phyloP scores from a whole-genome alignment of 768 basidiomycete genomes.

The Tephrocybe sp. region DNA sequence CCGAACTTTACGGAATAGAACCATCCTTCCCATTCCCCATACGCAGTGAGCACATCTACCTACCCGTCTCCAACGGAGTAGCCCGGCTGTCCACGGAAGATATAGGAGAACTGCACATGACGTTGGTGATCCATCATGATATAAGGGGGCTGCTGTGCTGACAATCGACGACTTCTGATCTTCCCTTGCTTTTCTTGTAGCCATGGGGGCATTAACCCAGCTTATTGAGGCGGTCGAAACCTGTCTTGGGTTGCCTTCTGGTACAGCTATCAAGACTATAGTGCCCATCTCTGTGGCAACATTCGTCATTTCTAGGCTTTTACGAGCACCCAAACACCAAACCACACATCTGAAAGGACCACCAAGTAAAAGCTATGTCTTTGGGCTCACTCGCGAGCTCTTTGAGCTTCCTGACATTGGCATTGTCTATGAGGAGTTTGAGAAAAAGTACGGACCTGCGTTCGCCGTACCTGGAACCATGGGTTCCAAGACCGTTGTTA shows the following conservation, averaged over 20 bases:
- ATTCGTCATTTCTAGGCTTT: not conserved
- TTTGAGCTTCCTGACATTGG: slow-evolving; percentile 14
- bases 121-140: too few relatives aligned
- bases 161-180: too few relatives aligned
- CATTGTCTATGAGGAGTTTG: slow-evolving; percentile 23
- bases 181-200: not conserved
- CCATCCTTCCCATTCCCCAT: too few relatives aligned
- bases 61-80: too few relatives aligned
- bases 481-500: slow-evolving; percentile 21
- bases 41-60: too few relatives aligned
- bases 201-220: not conserved
- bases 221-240: not conserved
- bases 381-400: slow-evolving; percentile 11
- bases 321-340: not conserved
- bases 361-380: slow-evolving; percentile 7
- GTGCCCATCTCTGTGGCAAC: slow-evolving; percentile 5
- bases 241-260: not conserved
- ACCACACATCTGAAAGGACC: slow-evolving; percentile 13
- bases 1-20: too few relatives aligned
- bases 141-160: too few relatives aligned
- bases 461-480: slow-evolving; percentile 19
- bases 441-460: slow-evolving; percentile 24
- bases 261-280: not conserved
- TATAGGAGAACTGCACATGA: too few relatives aligned
- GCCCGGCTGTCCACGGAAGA: too few relatives aligned